Percentiles rank a stretch among this genome's conserved stretches.
Conservation (phyloP, 768 basidiomycete genomes). For the Tricholoma bakamatsutake region DNA sequence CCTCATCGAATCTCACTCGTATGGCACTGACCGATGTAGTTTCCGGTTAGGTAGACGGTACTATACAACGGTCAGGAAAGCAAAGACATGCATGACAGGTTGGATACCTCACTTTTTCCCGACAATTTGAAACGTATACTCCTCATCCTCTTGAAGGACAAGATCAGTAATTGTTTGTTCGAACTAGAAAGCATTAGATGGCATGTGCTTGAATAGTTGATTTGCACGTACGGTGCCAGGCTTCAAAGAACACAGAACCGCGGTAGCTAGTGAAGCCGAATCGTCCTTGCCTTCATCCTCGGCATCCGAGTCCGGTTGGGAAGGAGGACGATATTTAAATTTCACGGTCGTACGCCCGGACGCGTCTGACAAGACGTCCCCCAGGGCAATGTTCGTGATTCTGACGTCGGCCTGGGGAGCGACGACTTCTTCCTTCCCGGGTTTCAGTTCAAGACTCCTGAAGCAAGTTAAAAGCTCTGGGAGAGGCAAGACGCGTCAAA, state of each 20-base stretch:
- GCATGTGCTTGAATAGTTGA: neutral
- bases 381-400: conserved; percentile 80
- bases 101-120: conserved; percentile 69
- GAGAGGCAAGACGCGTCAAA: conserved; percentile 19
- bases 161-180: conserved; percentile 73
- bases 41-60: conserved; percentile 74
- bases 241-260: conserved; percentile 73
- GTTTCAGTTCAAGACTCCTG: conserved; percentile 59
- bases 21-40: conserved; percentile 63
- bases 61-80: conserved; percentile 25
- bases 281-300: conserved; percentile 20
- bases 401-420: conserved; percentile 61
- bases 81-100: neutral
- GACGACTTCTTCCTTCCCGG: conserved; percentile 53
- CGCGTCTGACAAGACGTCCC: conserved; percentile 61
- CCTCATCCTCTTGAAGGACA: conserved; percentile 59
- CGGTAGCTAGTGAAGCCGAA: conserved; percentile 26
- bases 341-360: conserved; percentile 62
- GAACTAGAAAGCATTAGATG: conserved; percentile 40
- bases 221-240: conserved; percentile 61
- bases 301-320: conserved; percentile 31
- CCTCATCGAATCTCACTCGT: neutral
- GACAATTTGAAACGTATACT: conserved; percentile 61
- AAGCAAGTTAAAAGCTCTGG: conserved; percentile 5
- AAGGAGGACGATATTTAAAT: conserved; percentile 45